Evolutionary conservation across 2,329 filamentous ascomycete genomes (phyloP).

Genomic region (Hypomyces rosellus): DNA sequence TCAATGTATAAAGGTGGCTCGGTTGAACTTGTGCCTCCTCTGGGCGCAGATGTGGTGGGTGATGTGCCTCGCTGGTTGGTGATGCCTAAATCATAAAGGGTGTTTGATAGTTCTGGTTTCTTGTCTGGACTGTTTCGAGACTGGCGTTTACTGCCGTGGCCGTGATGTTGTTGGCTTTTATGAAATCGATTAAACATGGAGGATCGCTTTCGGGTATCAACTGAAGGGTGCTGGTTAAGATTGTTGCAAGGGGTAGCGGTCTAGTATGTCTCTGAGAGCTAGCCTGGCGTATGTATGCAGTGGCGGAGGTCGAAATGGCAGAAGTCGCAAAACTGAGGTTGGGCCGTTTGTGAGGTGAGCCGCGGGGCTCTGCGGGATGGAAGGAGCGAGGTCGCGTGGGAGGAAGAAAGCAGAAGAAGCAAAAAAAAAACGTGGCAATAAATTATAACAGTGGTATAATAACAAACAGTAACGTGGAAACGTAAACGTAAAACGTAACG

Average conservation of each 20-base stretch:
- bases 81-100: conserved; percentile 25
- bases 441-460: too few species aligned
- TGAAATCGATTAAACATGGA: conserved; percentile 35
- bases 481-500: too few species aligned
- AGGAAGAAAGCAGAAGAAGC: too few species aligned
- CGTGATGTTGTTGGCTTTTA: conserved; percentile 21
- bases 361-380: too few species aligned
- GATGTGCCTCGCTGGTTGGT: conserved; percentile 17
- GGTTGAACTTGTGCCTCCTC: conserved; percentile 21
- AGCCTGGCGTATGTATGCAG: neutral
- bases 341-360: too few species aligned
- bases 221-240: neutral
- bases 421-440: too few species aligned
- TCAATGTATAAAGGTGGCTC: conserved; percentile 16
- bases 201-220: conserved; percentile 8
- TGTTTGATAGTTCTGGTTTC: conserved; percentile 18
- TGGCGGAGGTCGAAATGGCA: too few species aligned
- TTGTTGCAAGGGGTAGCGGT: neutral
- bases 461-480: too few species aligned
- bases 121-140: conserved; percentile 12
- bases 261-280: neutral
- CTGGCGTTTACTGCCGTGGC: conserved; percentile 17
- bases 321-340: too few species aligned
- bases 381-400: too few species aligned
- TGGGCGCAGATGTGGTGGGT: conserved; percentile 18